Percentiles rank a stretch among this genome's conserved stretches.
Evolutionary conservation across 2,329 filamentous ascomycete species (phyloP).

Genomic region (Cercospora zeae-maydis): DNA sequence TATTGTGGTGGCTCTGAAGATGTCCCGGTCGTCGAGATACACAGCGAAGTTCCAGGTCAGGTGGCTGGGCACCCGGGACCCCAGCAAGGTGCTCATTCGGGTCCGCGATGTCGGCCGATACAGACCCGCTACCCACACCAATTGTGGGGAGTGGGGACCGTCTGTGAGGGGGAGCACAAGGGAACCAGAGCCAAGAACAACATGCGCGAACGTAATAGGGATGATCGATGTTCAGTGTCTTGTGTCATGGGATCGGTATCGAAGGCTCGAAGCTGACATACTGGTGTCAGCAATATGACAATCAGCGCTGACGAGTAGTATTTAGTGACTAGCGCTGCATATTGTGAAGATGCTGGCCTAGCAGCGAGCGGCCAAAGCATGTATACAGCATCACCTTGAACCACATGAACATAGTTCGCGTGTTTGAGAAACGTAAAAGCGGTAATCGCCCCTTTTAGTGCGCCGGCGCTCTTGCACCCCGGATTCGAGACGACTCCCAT

Average conservation of each 20-base stretch:
- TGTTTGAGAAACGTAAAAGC: no score
- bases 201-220: not conserved
- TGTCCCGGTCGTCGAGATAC: not conserved
- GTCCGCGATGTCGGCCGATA: not conserved
- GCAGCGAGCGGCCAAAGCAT: not conserved
- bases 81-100: conserved; percentile 8
- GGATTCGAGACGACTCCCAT: not conserved
- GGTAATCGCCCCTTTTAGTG: not conserved
- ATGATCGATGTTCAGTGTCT: not conserved
- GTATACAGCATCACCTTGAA: not conserved
- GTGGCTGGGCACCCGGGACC: not conserved
- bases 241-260: not conserved
- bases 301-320: no score
- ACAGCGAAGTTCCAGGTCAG: not conserved
- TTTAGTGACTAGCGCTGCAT: not conserved
- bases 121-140: not conserved
- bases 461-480: not conserved
- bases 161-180: not conserved
- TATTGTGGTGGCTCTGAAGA: not conserved
- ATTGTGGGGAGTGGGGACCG: not conserved
- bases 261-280: no score
- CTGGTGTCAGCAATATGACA: not conserved
- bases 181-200: not conserved
- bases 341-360: not conserved
- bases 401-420: no score